Base-by-base conservation (phyloP, 108 stramenopile genomes). In the Nitzschia palea region DNA sequence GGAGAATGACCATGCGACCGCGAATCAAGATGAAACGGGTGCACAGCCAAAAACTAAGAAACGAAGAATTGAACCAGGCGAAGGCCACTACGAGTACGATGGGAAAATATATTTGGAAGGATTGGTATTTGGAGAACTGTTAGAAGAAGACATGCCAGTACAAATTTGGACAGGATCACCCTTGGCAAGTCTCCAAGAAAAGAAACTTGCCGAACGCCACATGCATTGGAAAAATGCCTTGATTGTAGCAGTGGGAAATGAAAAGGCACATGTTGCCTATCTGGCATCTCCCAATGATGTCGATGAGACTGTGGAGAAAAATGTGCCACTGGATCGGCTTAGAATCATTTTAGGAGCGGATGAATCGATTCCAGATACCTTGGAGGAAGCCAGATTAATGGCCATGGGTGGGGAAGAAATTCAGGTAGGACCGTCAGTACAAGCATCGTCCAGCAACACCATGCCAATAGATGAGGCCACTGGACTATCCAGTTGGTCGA, bases 71-170 rank as follows among this genome's bases (percentile, higher is more conserved):
- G 61, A 43, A 29, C 51, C 37, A 25, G 68, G 44, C 8, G 70
- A 73, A 55, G 79, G 79, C 14, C 62, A 77, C 63, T 88, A 88
- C 40, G 65, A 77, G 32, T 43, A 68, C 25, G 82, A 80, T 32
- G 80, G 68, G 20, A 72, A 60, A 18, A 86, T 72, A 28, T 94
- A 84, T 59, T 68, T 94, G 23, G 89, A 91, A 73, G 93, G 88
- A 23, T 17, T 44, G 2, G 40, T 63, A 6, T 94, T 86, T 65
- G 70, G 79, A 35, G 57, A 66, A 8, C 35, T 94, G 0, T 69
- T 94, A 18, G 88, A 91, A 62, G 87, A 82, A 35, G 88, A 88
- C 27, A 86, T 94, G 89, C 89, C 93, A 6, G 73, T 91, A 36
- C 84, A 94, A 71, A 44, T 94, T 14, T 94, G 93, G 93, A 84